A percentile compares a stretch with the other conserved stretches of the same genome.
phyloP scores from a whole-genome alignment of 2,329 filamentous ascomycete genomes.

The Alternaria ventricosa region DNA sequence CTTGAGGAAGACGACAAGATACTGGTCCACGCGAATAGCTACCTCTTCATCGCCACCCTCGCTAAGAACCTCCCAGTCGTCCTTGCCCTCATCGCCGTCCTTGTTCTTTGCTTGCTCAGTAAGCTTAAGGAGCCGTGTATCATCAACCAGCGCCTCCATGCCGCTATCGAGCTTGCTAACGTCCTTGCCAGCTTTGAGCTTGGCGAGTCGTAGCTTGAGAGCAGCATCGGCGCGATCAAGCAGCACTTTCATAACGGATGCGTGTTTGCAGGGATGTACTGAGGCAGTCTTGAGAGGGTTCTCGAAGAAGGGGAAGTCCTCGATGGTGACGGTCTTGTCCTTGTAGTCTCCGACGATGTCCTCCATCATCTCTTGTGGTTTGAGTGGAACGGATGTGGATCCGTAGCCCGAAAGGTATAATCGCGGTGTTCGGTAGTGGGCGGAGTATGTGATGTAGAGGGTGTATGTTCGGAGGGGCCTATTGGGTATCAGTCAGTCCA shows the following conservation, averaged over 20 bases:
- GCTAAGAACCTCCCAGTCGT: slow-evolving; percentile 69
- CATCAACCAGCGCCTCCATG: slow-evolving; percentile 86
- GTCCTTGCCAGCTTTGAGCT: slow-evolving; percentile 69
- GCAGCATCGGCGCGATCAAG: slow-evolving; percentile 94
- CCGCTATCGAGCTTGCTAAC: slow-evolving; percentile 63
- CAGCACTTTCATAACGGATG: slow-evolving; percentile 96
- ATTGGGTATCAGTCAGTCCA: slow-evolving; percentile 20
- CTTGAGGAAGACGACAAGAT: slow-evolving; percentile 86
- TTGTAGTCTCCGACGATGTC: slow-evolving; percentile 97
- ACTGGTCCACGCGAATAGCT: slow-evolving; percentile 86
- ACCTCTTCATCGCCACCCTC: slow-evolving; percentile 73
- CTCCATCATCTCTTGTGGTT: slow-evolving; percentile 90
- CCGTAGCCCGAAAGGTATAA: slow-evolving; percentile 93
- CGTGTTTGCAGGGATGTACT: slow-evolving; percentile 96
- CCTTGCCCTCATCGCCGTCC: slow-evolving; percentile 50
- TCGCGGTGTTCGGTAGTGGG: slow-evolving; percentile 94
- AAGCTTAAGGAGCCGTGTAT: slow-evolving; percentile 70
- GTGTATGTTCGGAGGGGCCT: slow-evolving; percentile 92
- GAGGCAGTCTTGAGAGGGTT: slow-evolving; percentile 94
- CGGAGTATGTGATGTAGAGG: slow-evolving; percentile 97
- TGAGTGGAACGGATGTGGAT: slow-evolving; percentile 78
- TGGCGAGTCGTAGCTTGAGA: slow-evolving; percentile 84
- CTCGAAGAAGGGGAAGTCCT: slow-evolving; percentile 95
- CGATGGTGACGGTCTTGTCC: slow-evolving; percentile 97
- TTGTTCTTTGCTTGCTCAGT: slow-evolving; percentile 56